Evolutionary conservation across 2,329 filamentous ascomycete genomes (phyloP).

Genomic region (Dothiorella sarmentorum): DNA sequence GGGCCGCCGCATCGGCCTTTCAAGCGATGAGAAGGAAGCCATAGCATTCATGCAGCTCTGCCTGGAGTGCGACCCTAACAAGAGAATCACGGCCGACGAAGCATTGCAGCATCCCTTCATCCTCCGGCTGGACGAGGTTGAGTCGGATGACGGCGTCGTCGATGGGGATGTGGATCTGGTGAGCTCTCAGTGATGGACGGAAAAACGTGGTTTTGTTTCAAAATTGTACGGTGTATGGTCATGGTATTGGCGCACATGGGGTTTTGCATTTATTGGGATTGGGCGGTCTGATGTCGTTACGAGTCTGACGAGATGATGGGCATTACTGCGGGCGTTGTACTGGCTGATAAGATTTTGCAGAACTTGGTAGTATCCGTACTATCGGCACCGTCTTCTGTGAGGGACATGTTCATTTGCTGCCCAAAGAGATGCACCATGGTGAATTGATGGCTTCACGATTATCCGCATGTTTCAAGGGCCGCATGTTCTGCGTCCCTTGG

Average conservation of each 20-base stretch:
- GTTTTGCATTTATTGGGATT: neutral
- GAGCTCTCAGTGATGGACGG: neutral
- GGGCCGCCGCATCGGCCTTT: constrained; percentile 48
- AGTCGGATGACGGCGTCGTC: neutral
- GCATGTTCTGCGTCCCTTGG: too few relatives aligned
- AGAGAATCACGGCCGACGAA: constrained; percentile 46
- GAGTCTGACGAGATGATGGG: constrained; percentile 10
- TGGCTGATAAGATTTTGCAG: neutral
- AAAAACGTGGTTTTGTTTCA: neutral
- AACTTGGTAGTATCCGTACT: neutral
- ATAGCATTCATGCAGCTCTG: constrained; percentile 68
- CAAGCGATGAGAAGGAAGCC: constrained; percentile 67
- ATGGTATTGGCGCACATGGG: neutral
- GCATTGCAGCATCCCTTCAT: constrained; percentile 73
- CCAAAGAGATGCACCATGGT: too few relatives aligned
- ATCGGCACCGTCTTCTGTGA: neutral
- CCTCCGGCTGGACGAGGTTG: constrained; percentile 26
- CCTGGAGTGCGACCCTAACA: constrained; percentile 71
- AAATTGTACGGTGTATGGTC: neutral
- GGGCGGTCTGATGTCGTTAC: constrained; percentile 4
- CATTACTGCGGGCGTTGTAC: neutral
- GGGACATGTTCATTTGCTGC: too few relatives aligned
- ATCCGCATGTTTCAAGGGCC: too few relatives aligned
- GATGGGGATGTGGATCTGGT: constrained; percentile 14
- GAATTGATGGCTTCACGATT: too few relatives aligned